A percentile compares a stretch with the other conserved stretches of the same genome.
Evolutionary conservation across 805 yeast species (phyloP).

Genomic region (Zygoascus flipseniorum): DNA sequence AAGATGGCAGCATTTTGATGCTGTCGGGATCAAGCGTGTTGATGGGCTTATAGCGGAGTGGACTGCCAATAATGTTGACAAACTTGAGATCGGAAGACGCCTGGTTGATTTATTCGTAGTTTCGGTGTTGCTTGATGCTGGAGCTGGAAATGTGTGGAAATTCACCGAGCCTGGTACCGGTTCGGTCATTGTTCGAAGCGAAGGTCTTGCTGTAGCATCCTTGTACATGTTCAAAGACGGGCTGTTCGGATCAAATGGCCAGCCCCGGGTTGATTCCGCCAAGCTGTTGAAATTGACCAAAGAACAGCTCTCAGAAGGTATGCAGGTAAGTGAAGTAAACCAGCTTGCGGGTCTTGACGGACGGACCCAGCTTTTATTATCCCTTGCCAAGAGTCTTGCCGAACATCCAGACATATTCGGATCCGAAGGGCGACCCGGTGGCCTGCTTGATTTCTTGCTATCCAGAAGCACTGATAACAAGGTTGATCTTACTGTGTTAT

Average conservation of each 20-base stretch:
- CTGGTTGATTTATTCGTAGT: slow-evolving; percentile 51
- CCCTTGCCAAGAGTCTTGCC: slow-evolving; percentile 41
- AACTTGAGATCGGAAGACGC: slow-evolving; percentile 42
- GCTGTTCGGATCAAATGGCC: slow-evolving; percentile 33
- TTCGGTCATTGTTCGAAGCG: slow-evolving; percentile 38
- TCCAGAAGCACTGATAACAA: slow-evolving; percentile 12
- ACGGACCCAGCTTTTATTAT: slow-evolving; percentile 37
- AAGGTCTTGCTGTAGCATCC: slow-evolving; percentile 58
- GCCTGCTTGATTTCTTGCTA: slow-evolving; percentile 40
- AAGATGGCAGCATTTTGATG: slow-evolving; percentile 58
- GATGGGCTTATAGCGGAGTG: slow-evolving; percentile 35
- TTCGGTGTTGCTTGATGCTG: slow-evolving; percentile 58
- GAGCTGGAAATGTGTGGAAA: slow-evolving; percentile 55
- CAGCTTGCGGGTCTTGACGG: slow-evolving; percentile 50
- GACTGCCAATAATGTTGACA: slow-evolving; percentile 25
- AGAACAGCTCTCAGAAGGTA: slow-evolving; percentile 32
- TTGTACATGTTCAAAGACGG: slow-evolving; percentile 47
- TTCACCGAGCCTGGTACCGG: slow-evolving; percentile 34
- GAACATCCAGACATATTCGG: slow-evolving; percentile 39
- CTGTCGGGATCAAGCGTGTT: slow-evolving; percentile 39
- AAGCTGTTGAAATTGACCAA: slow-evolving; percentile 32
- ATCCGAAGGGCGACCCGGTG: slow-evolving; percentile 41
- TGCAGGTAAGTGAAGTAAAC: slow-evolving; percentile 42
- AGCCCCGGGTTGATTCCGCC: slow-evolving; percentile 38
- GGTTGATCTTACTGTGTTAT: slow-evolving; percentile 41